A percentile compares a stretch with the other conserved stretches of the same genome.
Evolutionary conservation across 176 grass and related monocot species (phyloP).

Genomic region (Ensete glaucum): DNA sequence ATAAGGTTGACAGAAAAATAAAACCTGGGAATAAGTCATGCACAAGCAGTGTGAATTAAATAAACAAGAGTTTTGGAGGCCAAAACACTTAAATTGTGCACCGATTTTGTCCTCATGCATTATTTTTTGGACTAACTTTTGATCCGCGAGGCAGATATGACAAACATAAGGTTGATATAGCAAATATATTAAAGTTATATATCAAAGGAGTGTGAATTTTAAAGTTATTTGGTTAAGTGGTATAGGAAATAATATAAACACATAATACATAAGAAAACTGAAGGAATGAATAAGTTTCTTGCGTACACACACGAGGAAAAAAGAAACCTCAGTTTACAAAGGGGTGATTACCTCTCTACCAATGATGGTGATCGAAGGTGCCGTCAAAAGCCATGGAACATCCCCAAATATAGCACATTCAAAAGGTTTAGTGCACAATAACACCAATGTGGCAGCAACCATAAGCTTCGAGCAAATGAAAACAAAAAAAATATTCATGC

Average conservation of each 20-base stretch:
- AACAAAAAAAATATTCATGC: slow-evolving; percentile 9
- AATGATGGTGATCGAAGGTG: slow-evolving; percentile 94
- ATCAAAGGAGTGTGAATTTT: too few relatives aligned
- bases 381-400: slow-evolving; percentile 74
- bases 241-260: not conserved
- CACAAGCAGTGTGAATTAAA: not conserved
- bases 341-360: slow-evolving; percentile 79
- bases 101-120: too few relatives aligned
- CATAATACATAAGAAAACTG: not conserved
- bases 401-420: slow-evolving; percentile 42
- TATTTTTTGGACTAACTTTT: too few relatives aligned
- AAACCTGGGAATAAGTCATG: not conserved
- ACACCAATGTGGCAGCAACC: slow-evolving; percentile 86
- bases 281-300: not conserved
- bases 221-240: not conserved
- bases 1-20: not conserved
- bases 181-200: too few relatives aligned
- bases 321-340: slow-evolving; percentile 1
- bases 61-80: not conserved
- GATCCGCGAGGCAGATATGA: too few relatives aligned
- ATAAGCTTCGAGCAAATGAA: slow-evolving; percentile 59
- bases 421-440: slow-evolving; percentile 77
- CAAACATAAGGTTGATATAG: too few relatives aligned
- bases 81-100: not conserved
- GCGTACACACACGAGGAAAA: not conserved